These are phyloP conservation scores for Trichosporon sp. DNA, from an alignment of 1,284 basidiomycete genomes.

Conservation along the genomic window DNA sequence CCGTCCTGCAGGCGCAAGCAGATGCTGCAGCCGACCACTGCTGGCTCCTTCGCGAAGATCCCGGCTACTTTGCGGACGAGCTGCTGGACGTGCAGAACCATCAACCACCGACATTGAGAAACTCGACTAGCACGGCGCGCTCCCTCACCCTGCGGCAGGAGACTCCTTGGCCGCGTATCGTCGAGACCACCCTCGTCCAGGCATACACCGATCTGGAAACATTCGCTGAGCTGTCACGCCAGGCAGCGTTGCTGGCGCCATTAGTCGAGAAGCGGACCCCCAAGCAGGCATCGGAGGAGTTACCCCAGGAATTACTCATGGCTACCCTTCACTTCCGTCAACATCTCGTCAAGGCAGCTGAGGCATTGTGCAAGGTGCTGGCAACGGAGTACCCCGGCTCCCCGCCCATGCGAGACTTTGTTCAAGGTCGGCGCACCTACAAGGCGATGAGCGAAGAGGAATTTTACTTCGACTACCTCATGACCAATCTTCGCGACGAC, in stretches of 20 bases:
- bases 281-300: background rate
- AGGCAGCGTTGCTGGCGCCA: background rate
- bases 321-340: background rate
- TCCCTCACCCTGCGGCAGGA: no score
- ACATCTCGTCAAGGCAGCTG: background rate
- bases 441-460: background rate
- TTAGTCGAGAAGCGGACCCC: background rate
- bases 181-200: background rate
- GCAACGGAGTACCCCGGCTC: background rate
- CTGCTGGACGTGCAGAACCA: background rate
- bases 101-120: background rate
- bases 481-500: background rate
- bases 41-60: conserved; percentile 6
- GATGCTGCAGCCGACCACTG: background rate
- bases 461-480: background rate
- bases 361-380: background rate
- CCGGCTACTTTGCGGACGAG: conserved; percentile 4
- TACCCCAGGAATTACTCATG: background rate
- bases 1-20: conserved; percentile 2
- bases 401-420: background rate
- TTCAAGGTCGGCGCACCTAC: background rate
- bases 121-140: no score
- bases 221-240: background rate
- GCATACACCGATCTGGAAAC: background rate
- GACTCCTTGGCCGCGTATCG: background rate